These are phyloP conservation scores for Colletotrichum spinosum DNA, from an alignment of 2,329 filamentous ascomycete species.

Conservation along the genomic window DNA sequence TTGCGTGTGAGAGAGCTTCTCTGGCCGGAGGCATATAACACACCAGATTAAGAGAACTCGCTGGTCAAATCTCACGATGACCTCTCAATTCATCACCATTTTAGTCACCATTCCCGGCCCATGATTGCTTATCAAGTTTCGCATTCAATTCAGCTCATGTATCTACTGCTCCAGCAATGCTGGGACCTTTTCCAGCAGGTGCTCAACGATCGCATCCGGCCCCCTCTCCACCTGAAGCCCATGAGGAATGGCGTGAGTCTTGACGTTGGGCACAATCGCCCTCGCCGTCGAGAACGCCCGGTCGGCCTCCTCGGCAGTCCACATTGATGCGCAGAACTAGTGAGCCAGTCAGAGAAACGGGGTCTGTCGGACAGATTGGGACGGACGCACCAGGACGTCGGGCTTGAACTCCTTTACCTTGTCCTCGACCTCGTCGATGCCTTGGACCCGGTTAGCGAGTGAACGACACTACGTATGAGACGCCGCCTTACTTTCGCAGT, in stretches of 20 bases:
- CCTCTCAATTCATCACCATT: neutral
- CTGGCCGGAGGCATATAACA: too few species aligned
- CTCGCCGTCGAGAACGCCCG: constrained; percentile 58
- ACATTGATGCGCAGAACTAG: constrained; percentile 71
- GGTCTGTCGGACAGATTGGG: neutral
- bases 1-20: too few species aligned
- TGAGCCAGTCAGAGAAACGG: neutral
- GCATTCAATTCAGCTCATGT: neutral
- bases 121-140: neutral
- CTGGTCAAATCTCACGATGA: too few species aligned
- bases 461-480: neutral
- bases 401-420: constrained; percentile 57
- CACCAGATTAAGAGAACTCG: too few species aligned
- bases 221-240: constrained; percentile 65
- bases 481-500: constrained; percentile 66
- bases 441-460: constrained; percentile 45
- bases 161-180: constrained; percentile 37
- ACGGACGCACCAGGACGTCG: constrained; percentile 43
- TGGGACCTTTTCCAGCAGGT: constrained; percentile 57
- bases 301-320: constrained; percentile 58
- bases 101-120: neutral
- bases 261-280: constrained; percentile 57
- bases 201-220: constrained; percentile 66
- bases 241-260: constrained; percentile 64
- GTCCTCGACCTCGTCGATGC: constrained; percentile 65